Evolutionary conservation across 2,329 filamentous ascomycete species (phyloP).

Genomic region (Coniosporium tulheliwenetii): DNA sequence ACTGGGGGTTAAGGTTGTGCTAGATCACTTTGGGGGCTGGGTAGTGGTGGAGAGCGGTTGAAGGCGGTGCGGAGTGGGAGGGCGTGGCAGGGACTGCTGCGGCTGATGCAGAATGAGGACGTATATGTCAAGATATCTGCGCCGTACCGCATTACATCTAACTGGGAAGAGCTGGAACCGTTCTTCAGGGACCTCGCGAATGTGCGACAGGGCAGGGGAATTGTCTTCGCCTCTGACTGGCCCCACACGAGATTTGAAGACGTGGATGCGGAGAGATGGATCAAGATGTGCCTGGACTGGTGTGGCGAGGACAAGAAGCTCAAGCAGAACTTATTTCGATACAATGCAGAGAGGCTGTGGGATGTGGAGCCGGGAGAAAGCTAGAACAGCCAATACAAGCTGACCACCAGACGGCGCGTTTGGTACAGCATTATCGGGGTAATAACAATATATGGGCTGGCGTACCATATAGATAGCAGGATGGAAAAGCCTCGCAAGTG

Average conservation of each 20-base stretch:
- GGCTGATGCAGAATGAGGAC: conserved; percentile 29
- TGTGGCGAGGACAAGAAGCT: conserved; percentile 30
- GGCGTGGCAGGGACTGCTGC: conserved; percentile 21
- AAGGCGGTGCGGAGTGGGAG: too few relatives aligned
- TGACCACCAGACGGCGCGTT: too few relatives aligned
- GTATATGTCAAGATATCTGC: conserved; percentile 45
- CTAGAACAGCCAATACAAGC: too few relatives aligned
- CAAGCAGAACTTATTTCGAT: conserved; percentile 35
- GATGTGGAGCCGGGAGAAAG: conserved; percentile 5
- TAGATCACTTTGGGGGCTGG: conserved; percentile 45
- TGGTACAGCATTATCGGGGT: too few relatives aligned
- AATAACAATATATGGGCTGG: too few relatives aligned
- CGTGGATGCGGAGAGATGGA: conserved; percentile 38
- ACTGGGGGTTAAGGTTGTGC: conserved; percentile 36
- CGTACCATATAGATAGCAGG: too few relatives aligned
- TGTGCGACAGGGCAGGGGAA: conserved; percentile 16
- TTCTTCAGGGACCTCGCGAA: conserved; percentile 31
- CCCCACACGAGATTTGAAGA: conserved; percentile 47
- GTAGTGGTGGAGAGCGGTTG: too few relatives aligned
- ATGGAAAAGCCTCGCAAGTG: too few relatives aligned
- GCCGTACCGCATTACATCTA: conserved; percentile 28
- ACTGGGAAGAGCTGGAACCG: conserved; percentile 19
- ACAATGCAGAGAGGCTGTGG: conserved; percentile 40
- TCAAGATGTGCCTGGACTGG: conserved; percentile 37
- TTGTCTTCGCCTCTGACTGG: conserved; percentile 49